Conservation (phyloP, 345 rosid species). For the Microcos paniculata region DNA sequence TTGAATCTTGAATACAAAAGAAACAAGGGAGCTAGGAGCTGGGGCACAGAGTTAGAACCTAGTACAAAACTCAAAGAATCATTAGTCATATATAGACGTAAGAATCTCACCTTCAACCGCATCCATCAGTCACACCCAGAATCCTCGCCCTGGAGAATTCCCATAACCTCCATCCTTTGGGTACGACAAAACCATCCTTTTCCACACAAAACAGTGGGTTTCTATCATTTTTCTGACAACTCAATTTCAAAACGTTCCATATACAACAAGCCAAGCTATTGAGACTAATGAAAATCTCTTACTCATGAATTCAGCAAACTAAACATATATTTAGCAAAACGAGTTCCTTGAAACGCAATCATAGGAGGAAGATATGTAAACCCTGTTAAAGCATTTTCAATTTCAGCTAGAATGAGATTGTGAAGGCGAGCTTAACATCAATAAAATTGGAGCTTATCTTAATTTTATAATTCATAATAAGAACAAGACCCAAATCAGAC, state of each 20-base stretch:
- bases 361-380: neutral
- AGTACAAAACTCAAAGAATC: neutral
- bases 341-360: neutral
- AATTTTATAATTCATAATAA: too few relatives aligned
- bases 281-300: too few relatives aligned
- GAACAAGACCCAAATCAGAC: too few relatives aligned
- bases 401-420: neutral
- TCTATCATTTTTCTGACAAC: too few relatives aligned
- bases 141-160: constrained; percentile 56
- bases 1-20: neutral
- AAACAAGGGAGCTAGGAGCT: neutral
- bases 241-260: constrained; percentile 84
- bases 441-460: too few relatives aligned
- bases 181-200: constrained; percentile 92
- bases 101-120: constrained; percentile 17
- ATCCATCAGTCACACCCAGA: constrained; percentile 68
- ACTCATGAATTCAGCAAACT: too few relatives aligned
- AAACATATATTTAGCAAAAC: neutral
- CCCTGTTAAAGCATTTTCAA: neutral
- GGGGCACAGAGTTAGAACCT: neutral
- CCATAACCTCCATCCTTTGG: constrained; percentile 83
- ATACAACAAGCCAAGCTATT: constrained; percentile 65
- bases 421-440: neutral
- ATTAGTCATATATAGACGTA: neutral
- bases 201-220: too few relatives aligned